Evolutionary conservation across 257 asterid species (phyloP), one percentile per base, ranked within the genome.

Genomic region (Nicotiana noctiflora): DNA sequence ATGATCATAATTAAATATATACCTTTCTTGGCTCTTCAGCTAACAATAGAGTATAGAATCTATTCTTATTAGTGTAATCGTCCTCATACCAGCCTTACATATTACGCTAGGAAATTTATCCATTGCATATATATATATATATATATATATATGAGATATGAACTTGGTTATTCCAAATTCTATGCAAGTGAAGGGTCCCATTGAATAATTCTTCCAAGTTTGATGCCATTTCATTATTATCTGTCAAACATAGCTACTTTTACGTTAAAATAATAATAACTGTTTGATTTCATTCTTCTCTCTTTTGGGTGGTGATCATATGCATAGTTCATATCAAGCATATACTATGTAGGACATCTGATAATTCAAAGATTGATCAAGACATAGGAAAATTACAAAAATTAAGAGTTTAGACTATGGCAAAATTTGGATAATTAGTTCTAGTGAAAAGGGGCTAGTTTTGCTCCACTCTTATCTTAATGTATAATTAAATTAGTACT

Each of bases 391-490:
- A 21, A 1, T 19, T 13, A 72, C 32, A 5, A 40, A 68, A n/a
- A 31, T 40, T 53, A 53, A 15, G 59, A 15, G 59, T 53, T 14
- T 53, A 19, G 59, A 5, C 0, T 14, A 53, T 53, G 59, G 19
- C 59, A 56, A 40, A 40, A 7, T 68, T 40, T 10, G 29, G 18
- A 37, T 40, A 11, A 14, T 63, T 25, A 62, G 31, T 77, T 21
- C 19, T 72, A 46, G 23, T 72, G 27, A 65, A 75, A 79, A 40
- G 19, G 51, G 79, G 23, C 63, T 82, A 60, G 17, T 78, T 75
- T 40, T 55, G 56, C n/a, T 80, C 82, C 81, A 79, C 25, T 80
- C 86, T 84, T 82, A 83, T 85, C 88, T 60, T 81, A 52, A 49
- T 21, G n/a, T 19, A 76, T 75, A 40, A 40, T 8, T 10, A 88